Evolutionary conservation across 164 flowering plant species (phyloP).

Genomic region (Piper betle): DNA sequence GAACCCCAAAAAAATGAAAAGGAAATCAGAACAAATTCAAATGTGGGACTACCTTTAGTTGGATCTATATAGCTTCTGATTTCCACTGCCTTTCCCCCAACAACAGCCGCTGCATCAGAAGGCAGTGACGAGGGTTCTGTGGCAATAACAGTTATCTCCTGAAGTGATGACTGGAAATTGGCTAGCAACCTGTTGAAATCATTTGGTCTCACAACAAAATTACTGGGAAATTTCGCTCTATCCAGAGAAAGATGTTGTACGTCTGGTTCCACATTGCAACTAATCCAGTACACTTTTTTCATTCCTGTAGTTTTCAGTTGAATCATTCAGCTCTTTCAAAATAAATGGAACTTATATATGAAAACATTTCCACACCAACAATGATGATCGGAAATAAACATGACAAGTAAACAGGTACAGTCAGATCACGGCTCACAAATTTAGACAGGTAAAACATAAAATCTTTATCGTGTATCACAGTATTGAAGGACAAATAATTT

Average conservation of each 20-base stretch:
- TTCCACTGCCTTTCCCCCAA: slow-evolving; percentile 97
- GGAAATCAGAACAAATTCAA: background rate
- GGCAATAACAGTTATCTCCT: slow-evolving; percentile 90
- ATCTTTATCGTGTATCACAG: background rate
- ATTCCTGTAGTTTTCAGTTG: slow-evolving; percentile 37
- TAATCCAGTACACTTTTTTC: slow-evolving; percentile 79
- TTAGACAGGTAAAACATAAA: background rate
- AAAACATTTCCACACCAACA: background rate
- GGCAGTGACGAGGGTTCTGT: slow-evolving; percentile 58
- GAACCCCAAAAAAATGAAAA: background rate
- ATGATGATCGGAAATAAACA: background rate
- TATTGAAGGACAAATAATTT: background rate
- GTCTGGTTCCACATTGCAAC: slow-evolving; percentile 88
- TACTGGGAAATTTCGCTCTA: slow-evolving; percentile 61
- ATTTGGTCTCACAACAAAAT: slow-evolving; percentile 76
- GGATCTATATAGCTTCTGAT: slow-evolving; percentile 89
- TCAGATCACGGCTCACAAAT: background rate
- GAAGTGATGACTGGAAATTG: slow-evolving; percentile 90
- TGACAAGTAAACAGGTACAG: background rate
- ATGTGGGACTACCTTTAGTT: slow-evolving; percentile 53
- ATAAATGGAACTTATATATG: background rate
- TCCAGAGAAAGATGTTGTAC: slow-evolving; percentile 88
- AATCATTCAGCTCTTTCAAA: background rate
- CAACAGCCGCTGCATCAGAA: slow-evolving; percentile 51
- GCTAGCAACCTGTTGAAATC: slow-evolving; percentile 77